Conservation (phyloP, 2,329 filamentous ascomycete genomes). For the Fusarium graminum region DNA sequence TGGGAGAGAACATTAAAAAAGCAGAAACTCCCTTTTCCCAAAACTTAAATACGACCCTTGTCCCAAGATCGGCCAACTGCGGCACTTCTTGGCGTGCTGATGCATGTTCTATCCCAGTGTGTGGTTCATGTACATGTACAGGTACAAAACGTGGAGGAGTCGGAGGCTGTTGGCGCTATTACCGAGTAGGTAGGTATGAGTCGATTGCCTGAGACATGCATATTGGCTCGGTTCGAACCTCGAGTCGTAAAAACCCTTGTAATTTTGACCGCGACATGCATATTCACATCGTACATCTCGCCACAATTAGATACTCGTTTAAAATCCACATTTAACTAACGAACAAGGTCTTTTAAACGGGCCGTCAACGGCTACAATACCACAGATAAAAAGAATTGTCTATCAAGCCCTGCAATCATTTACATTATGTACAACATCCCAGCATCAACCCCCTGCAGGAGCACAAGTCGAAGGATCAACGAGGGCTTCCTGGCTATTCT, state of each 20-base stretch:
- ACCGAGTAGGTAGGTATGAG: slow-evolving; percentile 8
- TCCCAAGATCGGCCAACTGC: slow-evolving; percentile 5
- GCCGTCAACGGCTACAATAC: not conserved
- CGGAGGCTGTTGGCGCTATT: slow-evolving; percentile 5
- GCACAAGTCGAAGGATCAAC: slow-evolving; percentile 6
- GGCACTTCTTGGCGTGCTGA: not conserved
- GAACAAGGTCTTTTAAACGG: not conserved
- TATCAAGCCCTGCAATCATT: not conserved
- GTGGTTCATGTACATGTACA: not conserved
- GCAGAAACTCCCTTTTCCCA: not conserved
- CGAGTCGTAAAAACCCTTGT: slow-evolving; percentile 1
- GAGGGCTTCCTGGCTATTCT: slow-evolving; percentile 33
- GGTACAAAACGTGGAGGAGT: not conserved
- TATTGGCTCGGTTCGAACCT: slow-evolving; percentile 2
- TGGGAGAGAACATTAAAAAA: slow-evolving; percentile 1
- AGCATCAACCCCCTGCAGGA: not conserved
- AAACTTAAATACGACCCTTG: slow-evolving; percentile 11
- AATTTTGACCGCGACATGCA: not conserved
- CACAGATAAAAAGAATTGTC: not conserved
- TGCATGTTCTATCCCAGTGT: not conserved
- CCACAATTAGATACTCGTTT: slow-evolving; percentile 4
- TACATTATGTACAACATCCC: not conserved
- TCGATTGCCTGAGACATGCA: slow-evolving; percentile 14
- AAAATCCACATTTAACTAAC: slow-evolving; percentile 1
- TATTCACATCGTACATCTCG: not conserved